A percentile compares a stretch with the other conserved stretches of the same genome.
Conservation (phyloP, 2,329 filamentous ascomycete genomes). For the Sclerotinia subarctica region DNA sequence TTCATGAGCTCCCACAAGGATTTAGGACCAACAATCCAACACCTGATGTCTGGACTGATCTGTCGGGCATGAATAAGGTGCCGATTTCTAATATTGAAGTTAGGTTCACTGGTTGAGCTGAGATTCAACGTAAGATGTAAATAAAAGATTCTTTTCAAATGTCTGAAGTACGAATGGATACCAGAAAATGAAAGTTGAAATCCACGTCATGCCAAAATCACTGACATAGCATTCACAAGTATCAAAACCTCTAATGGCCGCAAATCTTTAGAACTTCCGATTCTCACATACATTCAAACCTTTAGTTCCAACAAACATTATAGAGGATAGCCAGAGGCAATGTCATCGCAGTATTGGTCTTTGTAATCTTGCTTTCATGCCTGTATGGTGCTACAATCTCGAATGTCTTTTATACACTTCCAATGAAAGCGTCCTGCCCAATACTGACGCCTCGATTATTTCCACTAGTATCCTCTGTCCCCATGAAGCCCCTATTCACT, state of each 20-base stretch:
- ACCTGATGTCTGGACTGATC: background rate
- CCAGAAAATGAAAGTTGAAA: background rate
- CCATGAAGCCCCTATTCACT: background rate
- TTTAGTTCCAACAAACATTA: no score
- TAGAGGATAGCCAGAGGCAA: background rate
- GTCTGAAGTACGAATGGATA: background rate
- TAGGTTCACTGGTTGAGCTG: no score
- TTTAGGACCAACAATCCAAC: background rate
- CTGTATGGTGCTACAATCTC: conserved; percentile 27
- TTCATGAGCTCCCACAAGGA: conserved; percentile 17
- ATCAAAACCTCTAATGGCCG: background rate
- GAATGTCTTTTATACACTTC: conserved; percentile 36
- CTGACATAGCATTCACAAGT: background rate
- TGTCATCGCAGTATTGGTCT: background rate
- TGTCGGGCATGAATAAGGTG: no score
- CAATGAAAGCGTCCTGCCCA: conserved; percentile 19
- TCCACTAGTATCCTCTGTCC: conserved; percentile 3
- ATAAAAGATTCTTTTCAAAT: background rate
- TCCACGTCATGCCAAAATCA: background rate
- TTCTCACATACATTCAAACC: background rate
- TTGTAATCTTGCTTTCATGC: conserved; percentile 16
- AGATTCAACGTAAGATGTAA: background rate
- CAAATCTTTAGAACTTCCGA: background rate
- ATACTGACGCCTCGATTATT: conserved; percentile 14
- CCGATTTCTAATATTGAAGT: background rate